Evolutionary conservation across 306 rosid genomes (phyloP), one percentile per base, ranked within the genome.

Genomic region (Castanospermum australe): DNA sequence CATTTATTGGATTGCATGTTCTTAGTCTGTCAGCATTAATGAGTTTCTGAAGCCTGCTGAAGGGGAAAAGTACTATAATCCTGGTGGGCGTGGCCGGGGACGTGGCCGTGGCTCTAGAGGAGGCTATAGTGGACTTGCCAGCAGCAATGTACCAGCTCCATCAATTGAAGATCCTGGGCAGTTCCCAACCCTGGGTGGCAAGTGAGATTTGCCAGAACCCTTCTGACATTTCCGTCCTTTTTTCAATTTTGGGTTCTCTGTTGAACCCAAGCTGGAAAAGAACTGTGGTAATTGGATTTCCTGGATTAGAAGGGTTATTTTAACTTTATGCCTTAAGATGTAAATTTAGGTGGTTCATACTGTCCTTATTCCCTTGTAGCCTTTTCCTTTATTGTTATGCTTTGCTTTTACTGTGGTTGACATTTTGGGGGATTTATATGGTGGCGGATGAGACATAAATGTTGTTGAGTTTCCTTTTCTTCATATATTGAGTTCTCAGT

Each of bases 11-110:
- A n/a, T 39, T 75, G 68, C 22, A 8, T 14, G 9, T 44, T 15
- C 45, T 11, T 45, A 95, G 99, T 86, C 97, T 36, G 87, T 95
- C 50, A 87, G 92, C 83, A 91, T 95, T 39, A 90, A 85, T 14
- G 99, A 95, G 84, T 93, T 95, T 87, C 87, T 95, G 82, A 95
- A 93, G 90, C 94, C 99, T 45, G 93, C 91, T 51, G 98, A 90
- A 78, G 97, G 99, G 15, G 97, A 89, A 36, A 91, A 86, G 85
- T 89, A 45, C 82, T 89, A 87, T 50, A 73, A 54, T 68, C 73
- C 94, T 0, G 91, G 99, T 73, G 99, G 97, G 1, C 91, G 97
- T 0, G 92, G 97, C 0, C 80, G 98, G 0, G 97, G 97, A 0
- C 91, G 98, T 14, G 94, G 97, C 15, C 92, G 95, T 59, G 92